Evolutionary conservation across 768 basidiomycete genomes (phyloP), one percentile per base, ranked within the genome.

Genomic region (Pulveroboletus sp.): DNA sequence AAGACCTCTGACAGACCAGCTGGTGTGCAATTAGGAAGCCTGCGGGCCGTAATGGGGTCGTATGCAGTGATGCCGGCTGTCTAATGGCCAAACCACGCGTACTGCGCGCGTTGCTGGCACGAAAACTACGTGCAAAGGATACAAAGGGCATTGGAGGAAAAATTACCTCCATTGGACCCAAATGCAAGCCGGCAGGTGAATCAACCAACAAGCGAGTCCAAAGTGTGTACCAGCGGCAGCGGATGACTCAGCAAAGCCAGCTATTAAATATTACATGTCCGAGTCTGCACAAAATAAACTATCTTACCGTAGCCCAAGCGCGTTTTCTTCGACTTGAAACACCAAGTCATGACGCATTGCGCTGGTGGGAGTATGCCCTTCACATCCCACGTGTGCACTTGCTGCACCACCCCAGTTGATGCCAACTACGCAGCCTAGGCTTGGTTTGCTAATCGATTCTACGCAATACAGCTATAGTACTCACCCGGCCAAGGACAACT

Each of bases 81-180:
- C 47, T 47, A 16, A 17, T 42, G 24, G 51, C 27, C 45, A 60
- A 40, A 43, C 43, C 55, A 40, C 53, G 52, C 21, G 35, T 53
- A 33, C 53, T 46, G 24, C 25, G 51, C 38, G 52, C 43, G 13
- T 43, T 32, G 35, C 33, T 48, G 21, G 57, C 55, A 40, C 57
- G 50, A 51, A 60, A 50, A 12, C 40, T 37, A 12, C 53, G 60
- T 53, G 53, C 35, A n/a, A 65, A 52, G 21, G 57, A 25, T 53
- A 52, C 35, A n/a, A 65, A 51, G 21, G 57, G 27, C 65, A 67
- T 67, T 48, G 37, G 45, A 53, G 47, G 51, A 50, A n/a, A 40
- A 37, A 45, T 23, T 38, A 53, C 55, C 60, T 55, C 35, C 64
- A 36, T 52, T 29, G 17, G 17, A 32, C 51, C 57, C 45, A 51